Evolutionary conservation across 2,329 filamentous ascomycete species (phyloP).

Genomic region (Beauveria scarabaeidicola): DNA sequence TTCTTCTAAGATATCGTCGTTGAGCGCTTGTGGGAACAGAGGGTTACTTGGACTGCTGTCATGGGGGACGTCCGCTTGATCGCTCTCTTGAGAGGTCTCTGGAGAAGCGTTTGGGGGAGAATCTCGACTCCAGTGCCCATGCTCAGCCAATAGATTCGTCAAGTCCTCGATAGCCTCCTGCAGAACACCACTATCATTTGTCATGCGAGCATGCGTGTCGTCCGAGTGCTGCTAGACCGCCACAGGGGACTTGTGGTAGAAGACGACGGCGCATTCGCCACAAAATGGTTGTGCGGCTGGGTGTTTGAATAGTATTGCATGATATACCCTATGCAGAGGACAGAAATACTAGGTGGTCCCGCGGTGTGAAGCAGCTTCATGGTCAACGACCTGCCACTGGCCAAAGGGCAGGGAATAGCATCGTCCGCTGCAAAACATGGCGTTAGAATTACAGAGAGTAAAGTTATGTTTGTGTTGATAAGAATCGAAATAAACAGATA

Average conservation of each 20-base stretch:
- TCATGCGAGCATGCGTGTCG: conserved; percentile 14
- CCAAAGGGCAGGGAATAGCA: conserved; percentile 16
- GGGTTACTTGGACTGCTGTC: not conserved
- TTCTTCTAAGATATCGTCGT: conserved; percentile 5
- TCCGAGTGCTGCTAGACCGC: conserved; percentile 16
- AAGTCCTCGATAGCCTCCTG: not conserved
- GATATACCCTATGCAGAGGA: conserved; percentile 20
- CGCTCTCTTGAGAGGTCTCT: not conserved
- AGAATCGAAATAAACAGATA: not conserved
- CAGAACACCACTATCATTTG: not conserved
- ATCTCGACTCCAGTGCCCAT: not conserved
- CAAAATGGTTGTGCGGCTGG: conserved; percentile 21
- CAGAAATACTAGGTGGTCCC: conserved; percentile 25
- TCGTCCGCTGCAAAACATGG: conserved; percentile 18
- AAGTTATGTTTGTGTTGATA: not conserved
- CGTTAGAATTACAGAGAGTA: not conserved
- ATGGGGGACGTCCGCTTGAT: not conserved
- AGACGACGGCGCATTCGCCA: conserved; percentile 26
- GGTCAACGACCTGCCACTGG: conserved; percentile 13
- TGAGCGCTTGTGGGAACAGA: not conserved
- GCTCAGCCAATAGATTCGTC: not conserved
- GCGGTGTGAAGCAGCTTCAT: conserved; percentile 12
- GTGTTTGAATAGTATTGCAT: conserved; percentile 17
- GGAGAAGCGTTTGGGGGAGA: not conserved
- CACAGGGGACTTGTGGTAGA: conserved; percentile 14